Conservation (phyloP, 495 filamentous ascomycete species). For the Achaetomiella virescens region DNA sequence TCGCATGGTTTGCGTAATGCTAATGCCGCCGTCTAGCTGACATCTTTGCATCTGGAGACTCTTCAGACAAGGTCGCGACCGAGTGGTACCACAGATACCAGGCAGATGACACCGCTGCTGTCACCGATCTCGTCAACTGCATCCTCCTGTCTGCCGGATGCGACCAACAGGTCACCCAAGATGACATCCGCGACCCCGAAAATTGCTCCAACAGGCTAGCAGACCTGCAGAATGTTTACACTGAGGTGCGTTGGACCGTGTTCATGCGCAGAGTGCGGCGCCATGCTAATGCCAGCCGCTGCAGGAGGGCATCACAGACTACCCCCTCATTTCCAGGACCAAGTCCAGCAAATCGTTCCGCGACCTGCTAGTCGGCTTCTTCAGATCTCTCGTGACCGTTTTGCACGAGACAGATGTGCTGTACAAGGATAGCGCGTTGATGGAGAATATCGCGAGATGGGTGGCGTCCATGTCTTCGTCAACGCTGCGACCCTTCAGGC, state of each 20-base stretch:
- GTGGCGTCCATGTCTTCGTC: conserved; percentile 79
- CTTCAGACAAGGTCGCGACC: conserved; percentile 67
- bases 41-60: conserved; percentile 67
- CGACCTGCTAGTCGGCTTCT: conserved; percentile 67
- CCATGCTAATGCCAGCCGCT: neutral
- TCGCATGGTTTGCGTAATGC: conserved; percentile 7
- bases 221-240: conserved; percentile 77
- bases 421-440: conserved; percentile 64
- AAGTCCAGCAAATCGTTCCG: conserved; percentile 69
- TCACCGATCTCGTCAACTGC: conserved; percentile 84
- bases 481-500: conserved; percentile 76
- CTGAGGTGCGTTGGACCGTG: conserved; percentile 44
- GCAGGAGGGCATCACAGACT: conserved; percentile 72
- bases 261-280: conserved; percentile 20
- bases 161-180: conserved; percentile 59
- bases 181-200: conserved; percentile 84
- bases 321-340: conserved; percentile 80
- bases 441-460: conserved; percentile 85
- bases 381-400: conserved; percentile 62
- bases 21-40: conserved; percentile 52
- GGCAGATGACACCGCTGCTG: conserved; percentile 56
- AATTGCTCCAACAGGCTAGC: conserved; percentile 59
- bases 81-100: conserved; percentile 75
- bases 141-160: conserved; percentile 79
- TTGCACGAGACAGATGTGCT: conserved; percentile 69